A percentile compares a stretch with the other conserved stretches of the same genome.
Conservation (phyloP, 192 early-diverging fungal genomes). For the Pilaira anomala region DNA sequence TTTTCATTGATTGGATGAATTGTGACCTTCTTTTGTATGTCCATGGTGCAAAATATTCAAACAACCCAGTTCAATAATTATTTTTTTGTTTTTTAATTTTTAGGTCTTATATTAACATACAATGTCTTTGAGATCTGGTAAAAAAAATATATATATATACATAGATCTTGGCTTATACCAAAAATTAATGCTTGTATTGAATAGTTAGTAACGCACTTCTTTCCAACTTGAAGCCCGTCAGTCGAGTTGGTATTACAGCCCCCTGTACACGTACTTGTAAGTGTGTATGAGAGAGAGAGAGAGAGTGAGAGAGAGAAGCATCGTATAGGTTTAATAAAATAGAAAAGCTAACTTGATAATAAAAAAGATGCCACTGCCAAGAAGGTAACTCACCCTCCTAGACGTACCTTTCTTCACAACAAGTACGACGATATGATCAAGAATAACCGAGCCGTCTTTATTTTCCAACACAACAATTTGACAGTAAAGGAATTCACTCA, state of each 20-base stretch:
- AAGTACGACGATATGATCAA: conserved; percentile 43
- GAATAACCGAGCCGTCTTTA: conserved; percentile 49
- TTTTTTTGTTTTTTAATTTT: conserved; percentile 5
- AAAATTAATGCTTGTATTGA: not conserved
- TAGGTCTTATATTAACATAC: not conserved
- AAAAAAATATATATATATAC: not conserved
- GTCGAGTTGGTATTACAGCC: not conserved
- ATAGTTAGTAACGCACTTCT: conserved; percentile 9
- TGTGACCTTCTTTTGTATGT: not conserved
- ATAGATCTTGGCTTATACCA: not conserved
- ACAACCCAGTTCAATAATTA: not conserved
- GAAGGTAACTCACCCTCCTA: conserved; percentile 32
- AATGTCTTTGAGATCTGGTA: conserved; percentile 15
- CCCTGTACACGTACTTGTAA: conserved; percentile 7
- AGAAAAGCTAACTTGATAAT: no score
- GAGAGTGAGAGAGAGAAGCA: no score
- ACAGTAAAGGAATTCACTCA: conserved; percentile 48
- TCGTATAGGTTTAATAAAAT: not conserved
- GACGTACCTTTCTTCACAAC: conserved; percentile 45
- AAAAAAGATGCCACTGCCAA: conserved; percentile 27
- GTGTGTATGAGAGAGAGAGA: not conserved
- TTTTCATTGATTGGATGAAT: no score
- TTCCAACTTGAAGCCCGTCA: conserved; percentile 16
- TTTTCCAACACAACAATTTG: conserved; percentile 62
- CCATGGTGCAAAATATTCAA: no score